These are phyloP conservation scores for Neofusicoccum ribis DNA, from an alignment of 2,329 filamentous ascomycete genomes.

Conservation along the genomic window DNA sequence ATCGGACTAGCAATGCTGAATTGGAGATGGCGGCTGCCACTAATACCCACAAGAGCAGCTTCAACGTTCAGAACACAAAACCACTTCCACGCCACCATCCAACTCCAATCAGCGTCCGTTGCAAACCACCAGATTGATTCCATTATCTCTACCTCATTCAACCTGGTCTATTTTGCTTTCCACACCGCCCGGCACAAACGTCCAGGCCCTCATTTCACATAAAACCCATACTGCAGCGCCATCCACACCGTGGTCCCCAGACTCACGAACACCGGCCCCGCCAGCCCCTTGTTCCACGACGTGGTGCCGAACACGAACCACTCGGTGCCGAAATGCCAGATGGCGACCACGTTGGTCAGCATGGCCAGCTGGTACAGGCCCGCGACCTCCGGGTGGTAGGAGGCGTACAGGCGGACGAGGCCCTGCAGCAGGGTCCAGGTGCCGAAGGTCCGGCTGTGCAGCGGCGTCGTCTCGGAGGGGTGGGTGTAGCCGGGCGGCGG, in stretches of 20 bases:
- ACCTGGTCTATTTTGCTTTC: too few relatives aligned
- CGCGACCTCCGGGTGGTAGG: slow-evolving; percentile 74
- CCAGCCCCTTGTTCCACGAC: slow-evolving; percentile 60
- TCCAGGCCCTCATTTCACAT: slow-evolving; percentile 50
- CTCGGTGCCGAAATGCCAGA: slow-evolving; percentile 77
- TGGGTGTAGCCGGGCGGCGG: slow-evolving; percentile 38
- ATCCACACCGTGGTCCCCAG: slow-evolving; percentile 62
- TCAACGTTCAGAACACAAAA: too few relatives aligned
- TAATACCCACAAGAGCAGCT: too few relatives aligned
- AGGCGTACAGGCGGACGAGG: slow-evolving; percentile 77
- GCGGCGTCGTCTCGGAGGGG: slow-evolving; percentile 63
- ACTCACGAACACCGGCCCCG: slow-evolving; percentile 60
- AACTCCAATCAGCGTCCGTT: too few relatives aligned
- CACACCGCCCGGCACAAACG: too few relatives aligned
- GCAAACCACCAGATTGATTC: too few relatives aligned
- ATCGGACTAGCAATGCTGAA: too few relatives aligned
- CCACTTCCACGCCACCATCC: too few relatives aligned
- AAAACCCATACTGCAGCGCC: slow-evolving; percentile 66
- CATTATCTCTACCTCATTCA: too few relatives aligned
- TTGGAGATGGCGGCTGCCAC: too few relatives aligned
- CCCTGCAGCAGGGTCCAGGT: slow-evolving; percentile 83
- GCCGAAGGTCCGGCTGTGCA: slow-evolving; percentile 78
- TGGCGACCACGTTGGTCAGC: slow-evolving; percentile 78
- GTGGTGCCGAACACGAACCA: slow-evolving; percentile 77
- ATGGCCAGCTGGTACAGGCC: slow-evolving; percentile 77